Percentiles rank a stretch among this genome's conserved stretches.
phyloP scores from a whole-genome alignment of 352 stramenopile species.

The Globisporangium parvum region DNA sequence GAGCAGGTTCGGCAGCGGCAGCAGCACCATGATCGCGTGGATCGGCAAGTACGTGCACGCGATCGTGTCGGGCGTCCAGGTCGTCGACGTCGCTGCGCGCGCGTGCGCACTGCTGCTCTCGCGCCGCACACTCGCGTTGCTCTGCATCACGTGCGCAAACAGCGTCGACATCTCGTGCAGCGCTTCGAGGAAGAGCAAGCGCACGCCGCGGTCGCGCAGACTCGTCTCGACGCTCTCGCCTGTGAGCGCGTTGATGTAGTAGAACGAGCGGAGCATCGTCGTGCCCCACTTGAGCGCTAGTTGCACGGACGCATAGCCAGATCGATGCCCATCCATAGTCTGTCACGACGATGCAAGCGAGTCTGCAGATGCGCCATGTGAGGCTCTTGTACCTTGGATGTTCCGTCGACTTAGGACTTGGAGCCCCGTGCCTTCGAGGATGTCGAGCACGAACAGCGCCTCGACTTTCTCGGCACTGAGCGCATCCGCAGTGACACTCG shows the following conservation, averaged over 20 bases:
- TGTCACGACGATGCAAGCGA: neutral
- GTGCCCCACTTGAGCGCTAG: constrained; percentile 76
- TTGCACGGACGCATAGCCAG: neutral
- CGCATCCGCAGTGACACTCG: neutral
- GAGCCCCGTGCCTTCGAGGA: constrained; percentile 68
- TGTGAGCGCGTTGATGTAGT: constrained; percentile 73
- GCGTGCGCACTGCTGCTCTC: neutral
- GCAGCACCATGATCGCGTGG: constrained; percentile 56
- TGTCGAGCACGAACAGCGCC: constrained; percentile 61
- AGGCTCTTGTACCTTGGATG: constrained; percentile 38
- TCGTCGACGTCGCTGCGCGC: constrained; percentile 3
- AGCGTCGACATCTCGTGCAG: constrained; percentile 62
- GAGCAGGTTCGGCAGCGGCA: constrained; percentile 67
- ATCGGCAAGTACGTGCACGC: constrained; percentile 56
- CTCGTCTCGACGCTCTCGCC: constrained; percentile 38
- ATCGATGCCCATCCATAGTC: neutral
- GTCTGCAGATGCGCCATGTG: neutral
- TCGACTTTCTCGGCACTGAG: constrained; percentile 62
- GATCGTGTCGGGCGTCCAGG: constrained; percentile 49
- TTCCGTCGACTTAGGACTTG: constrained; percentile 73
- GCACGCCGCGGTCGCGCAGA: constrained; percentile 59
- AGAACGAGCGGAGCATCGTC: constrained; percentile 72
- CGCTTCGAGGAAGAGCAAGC: constrained; percentile 61
- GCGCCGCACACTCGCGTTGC: neutral
- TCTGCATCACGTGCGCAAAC: constrained; percentile 38